phyloP scores from a whole-genome alignment of 2,329 filamentous ascomycete species.

The Colletotrichum abscissum region DNA sequence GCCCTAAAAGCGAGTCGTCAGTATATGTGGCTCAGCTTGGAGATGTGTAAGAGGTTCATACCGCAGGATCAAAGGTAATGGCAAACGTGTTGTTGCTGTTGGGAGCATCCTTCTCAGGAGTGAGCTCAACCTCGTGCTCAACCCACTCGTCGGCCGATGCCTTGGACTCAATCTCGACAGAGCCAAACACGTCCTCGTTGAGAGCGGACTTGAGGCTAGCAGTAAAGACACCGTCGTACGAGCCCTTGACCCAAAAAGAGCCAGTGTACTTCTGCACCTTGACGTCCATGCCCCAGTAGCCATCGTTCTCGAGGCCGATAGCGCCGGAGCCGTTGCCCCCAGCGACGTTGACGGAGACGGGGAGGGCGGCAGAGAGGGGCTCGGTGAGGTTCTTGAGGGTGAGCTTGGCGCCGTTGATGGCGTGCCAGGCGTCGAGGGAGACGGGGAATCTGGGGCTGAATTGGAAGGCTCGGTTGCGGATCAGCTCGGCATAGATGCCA shows the following conservation, averaged over 20 bases:
- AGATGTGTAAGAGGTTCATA: constrained; percentile 33
- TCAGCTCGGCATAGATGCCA: constrained; percentile 77
- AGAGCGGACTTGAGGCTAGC: constrained; percentile 58
- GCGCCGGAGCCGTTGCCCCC: constrained; percentile 42
- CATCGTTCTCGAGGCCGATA: constrained; percentile 63
- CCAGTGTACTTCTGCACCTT: constrained; percentile 59
- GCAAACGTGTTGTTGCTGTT: constrained; percentile 67
- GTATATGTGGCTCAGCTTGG: not conserved
- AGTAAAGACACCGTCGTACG: constrained; percentile 58
- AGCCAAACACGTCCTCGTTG: constrained; percentile 57
- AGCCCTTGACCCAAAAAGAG: constrained; percentile 65
- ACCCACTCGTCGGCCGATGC: constrained; percentile 57
- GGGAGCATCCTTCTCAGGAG: constrained; percentile 57
- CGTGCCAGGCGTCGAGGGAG: constrained; percentile 57
- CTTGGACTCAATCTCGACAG: constrained; percentile 57
- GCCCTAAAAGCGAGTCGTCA: constrained; percentile 40
- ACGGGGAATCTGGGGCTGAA: constrained; percentile 54
- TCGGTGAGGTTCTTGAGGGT: constrained; percentile 57
- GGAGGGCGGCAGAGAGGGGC: constrained; percentile 64
- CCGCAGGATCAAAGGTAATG: constrained; percentile 61
- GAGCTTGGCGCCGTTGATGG: constrained; percentile 55
- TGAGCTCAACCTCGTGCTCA: constrained; percentile 60
- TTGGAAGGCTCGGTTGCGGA: constrained; percentile 79
- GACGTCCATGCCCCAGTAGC: constrained; percentile 69
- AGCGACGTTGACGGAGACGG: constrained; percentile 61